A percentile compares a stretch with the other conserved stretches of the same genome.
Conservation (phyloP, 2,329 filamentous ascomycete genomes). For the Trichophaea hybrida region DNA sequence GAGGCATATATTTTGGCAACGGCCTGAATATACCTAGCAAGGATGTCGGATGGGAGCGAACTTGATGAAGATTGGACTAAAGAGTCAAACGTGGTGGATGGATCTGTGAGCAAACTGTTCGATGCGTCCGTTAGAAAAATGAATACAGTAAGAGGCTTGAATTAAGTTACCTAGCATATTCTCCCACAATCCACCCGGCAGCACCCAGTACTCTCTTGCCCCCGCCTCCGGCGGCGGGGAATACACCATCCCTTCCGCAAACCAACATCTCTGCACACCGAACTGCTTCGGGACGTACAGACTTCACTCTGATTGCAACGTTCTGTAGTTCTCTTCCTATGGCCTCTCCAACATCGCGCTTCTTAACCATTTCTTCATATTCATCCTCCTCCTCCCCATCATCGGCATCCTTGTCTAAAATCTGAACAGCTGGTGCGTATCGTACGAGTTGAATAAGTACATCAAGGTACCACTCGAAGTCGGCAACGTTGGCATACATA, state of each 20-base stretch:
- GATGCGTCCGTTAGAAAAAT: not conserved
- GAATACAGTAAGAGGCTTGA: not conserved
- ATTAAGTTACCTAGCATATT: conserved; percentile 49
- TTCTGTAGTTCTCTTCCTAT: conserved; percentile 82
- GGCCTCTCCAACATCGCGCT: conserved; percentile 44
- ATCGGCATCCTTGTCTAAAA: conserved; percentile 13
- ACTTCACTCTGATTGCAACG: conserved; percentile 79
- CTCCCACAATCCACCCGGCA: conserved; percentile 73
- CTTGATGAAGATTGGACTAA: conserved; percentile 53
- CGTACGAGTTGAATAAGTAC: conserved; percentile 73
- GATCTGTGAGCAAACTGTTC: conserved; percentile 44
- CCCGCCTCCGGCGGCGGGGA: conserved; percentile 38
- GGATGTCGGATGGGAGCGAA: conserved; percentile 46
- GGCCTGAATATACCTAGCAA: conserved; percentile 72
- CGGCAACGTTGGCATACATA: conserved; percentile 69
- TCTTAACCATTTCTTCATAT: conserved; percentile 10
- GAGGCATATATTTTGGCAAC: conserved; percentile 70
- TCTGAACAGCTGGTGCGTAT: conserved; percentile 40
- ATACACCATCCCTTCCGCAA: conserved; percentile 37
- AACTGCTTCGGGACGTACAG: conserved; percentile 64
- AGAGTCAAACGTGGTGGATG: conserved; percentile 57
- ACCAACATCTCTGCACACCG: conserved; percentile 68
- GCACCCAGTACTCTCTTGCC: conserved; percentile 55
- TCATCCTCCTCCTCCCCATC: conserved; percentile 18
- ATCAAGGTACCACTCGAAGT: conserved; percentile 97